Evolutionary conservation across 2,329 filamentous ascomycete genomes (phyloP).

Genomic region (Coniochaeta prunicola): DNA sequence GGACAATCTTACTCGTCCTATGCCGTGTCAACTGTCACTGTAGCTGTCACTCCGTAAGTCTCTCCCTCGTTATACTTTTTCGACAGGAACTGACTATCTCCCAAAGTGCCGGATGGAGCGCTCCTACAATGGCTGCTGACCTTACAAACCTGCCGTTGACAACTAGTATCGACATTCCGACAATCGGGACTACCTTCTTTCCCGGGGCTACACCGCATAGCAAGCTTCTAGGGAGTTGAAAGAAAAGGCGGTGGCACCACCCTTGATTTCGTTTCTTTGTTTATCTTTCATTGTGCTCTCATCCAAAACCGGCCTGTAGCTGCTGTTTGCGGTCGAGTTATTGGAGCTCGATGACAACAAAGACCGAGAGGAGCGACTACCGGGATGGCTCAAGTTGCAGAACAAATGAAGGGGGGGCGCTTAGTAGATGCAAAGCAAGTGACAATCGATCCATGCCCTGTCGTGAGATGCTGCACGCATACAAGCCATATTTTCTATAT

Average conservation of each 20-base stretch:
- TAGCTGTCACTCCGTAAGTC: constrained; percentile 6
- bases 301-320: background rate
- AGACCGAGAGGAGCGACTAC: background rate
- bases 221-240: constrained; percentile 6
- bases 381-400: background rate
- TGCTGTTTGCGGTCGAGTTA: background rate
- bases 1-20: constrained; percentile 4
- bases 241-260: background rate
- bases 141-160: constrained; percentile 11
- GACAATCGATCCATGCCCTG: background rate
- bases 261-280: background rate
- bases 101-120: constrained; percentile 4
- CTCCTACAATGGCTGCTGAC: constrained; percentile 13
- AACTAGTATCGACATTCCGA: constrained; percentile 10
- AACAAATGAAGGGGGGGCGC: background rate
- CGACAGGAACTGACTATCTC: background rate
- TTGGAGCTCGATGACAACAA: background rate
- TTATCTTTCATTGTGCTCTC: background rate
- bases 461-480: background rate
- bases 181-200: constrained; percentile 13
- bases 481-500: no score
- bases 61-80: background rate
- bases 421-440: background rate
- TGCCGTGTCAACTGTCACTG: constrained; percentile 5
- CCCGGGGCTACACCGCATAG: constrained; percentile 11